Base-by-base conservation (phyloP, 208 protist species). In the Crithidia acanthocephali region DNA sequence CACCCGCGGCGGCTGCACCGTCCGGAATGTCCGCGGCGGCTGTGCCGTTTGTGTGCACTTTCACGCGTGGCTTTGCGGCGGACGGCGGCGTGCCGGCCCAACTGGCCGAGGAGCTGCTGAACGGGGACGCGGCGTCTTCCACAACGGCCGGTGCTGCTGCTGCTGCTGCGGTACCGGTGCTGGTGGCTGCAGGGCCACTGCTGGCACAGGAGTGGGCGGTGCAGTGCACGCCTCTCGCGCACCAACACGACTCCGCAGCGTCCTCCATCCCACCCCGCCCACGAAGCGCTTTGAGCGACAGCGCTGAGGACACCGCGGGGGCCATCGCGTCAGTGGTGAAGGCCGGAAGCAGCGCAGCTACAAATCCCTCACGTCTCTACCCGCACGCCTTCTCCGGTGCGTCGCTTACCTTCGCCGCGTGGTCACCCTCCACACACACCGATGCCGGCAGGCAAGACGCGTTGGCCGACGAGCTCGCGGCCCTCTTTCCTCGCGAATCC, bases 141-240 rank as follows among this genome's bases (percentile, higher is more conserved):
- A n/a, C 20, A 27, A 2, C 40, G 44, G 23, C 8, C 40, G 5
- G 40, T 0, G 10, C 15, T 50, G 2, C 37, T 75, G 23, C 76
- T 74, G 0, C 60, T 94, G 22, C 59, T 93, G 27, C 52, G 2
- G 40, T 75, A 25, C 76, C 76, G 0, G 63, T 94, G 22, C 59
- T 93, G 27, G 85, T 82, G 30, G 87, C 81, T 30, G 83, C 81
- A 0, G 91, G 88, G 0, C 88, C 91, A 27, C 35, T 96, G 13
- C 65, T 93, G 42, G 74, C 85, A 40, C 81, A 68, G 56, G 90
- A 93, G 65, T 95, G 90, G 90, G 84, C 84, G 1, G 35, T 35
- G 60, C 74, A 82, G 58, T 84, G 71, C 20, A 68, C 61, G 0
- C 68, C 73, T 2, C 8, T 51, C 40, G 45, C 25, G 35, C 48